A percentile compares a stretch with the other conserved stretches of the same genome.
Conservation (phyloP, 169 alveolate species). For the Cryptosporidium felis region DNA sequence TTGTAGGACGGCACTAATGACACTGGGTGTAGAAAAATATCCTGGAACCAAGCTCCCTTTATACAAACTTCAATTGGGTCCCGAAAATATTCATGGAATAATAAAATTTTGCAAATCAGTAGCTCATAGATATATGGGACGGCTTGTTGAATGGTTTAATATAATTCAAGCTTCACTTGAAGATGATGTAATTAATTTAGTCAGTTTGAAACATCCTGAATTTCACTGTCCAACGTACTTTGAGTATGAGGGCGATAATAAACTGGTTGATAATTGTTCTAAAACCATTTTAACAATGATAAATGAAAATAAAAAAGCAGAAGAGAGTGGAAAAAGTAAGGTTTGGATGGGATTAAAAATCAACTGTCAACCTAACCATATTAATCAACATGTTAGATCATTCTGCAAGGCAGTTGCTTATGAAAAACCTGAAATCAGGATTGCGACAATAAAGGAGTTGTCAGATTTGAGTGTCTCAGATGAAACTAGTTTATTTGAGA, state of each 20-base stretch:
- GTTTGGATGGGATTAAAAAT: constrained; percentile 56
- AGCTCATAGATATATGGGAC: constrained; percentile 63
- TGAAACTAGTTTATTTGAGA: neutral
- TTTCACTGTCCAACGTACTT: constrained; percentile 66
- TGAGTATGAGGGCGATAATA: constrained; percentile 56
- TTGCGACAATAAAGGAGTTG: constrained; percentile 46
- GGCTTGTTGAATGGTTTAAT: constrained; percentile 64
- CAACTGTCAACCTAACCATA: constrained; percentile 41
- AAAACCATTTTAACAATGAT: constrained; percentile 53
- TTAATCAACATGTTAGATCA: constrained; percentile 41
- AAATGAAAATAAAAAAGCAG: constrained; percentile 30
- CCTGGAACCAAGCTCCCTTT: constrained; percentile 58
- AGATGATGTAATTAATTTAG: constrained; percentile 43
- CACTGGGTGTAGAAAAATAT: constrained; percentile 51
- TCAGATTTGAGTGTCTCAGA: neutral
- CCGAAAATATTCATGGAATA: constrained; percentile 34
- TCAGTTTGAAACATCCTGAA: constrained; percentile 24
- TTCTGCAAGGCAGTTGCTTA: constrained; percentile 53
- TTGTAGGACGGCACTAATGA: constrained; percentile 61
- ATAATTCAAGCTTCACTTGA: constrained; percentile 61
- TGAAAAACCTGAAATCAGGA: constrained; percentile 68
- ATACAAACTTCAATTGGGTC: constrained; percentile 39
- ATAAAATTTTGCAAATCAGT: constrained; percentile 60
- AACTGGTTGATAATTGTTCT: constrained; percentile 57
- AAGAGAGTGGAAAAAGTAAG: constrained; percentile 6